Evolutionary conservation across 345 rosid genomes (phyloP).

Genomic region (Fremontodendron californicum): DNA sequence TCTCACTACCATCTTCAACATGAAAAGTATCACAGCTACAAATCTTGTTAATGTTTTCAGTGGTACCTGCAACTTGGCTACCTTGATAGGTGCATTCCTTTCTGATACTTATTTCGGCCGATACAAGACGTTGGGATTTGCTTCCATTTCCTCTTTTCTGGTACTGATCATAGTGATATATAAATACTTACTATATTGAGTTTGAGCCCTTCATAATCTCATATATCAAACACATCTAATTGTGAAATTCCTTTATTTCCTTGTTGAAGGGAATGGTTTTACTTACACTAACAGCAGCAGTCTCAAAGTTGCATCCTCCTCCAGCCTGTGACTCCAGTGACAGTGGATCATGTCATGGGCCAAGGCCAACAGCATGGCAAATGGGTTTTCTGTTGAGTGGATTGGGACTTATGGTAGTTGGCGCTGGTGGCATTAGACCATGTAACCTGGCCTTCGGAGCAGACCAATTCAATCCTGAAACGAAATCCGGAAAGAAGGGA

Average conservation of each 20-base stretch:
- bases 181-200: background rate
- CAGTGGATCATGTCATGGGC: constrained; percentile 16
- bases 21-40: constrained; percentile 63
- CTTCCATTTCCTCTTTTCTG: constrained; percentile 56
- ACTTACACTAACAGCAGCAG: constrained; percentile 37
- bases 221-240: background rate
- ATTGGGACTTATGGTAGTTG: constrained; percentile 34
- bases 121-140: constrained; percentile 55
- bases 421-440: constrained; percentile 50
- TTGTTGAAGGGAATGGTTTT: constrained; percentile 39
- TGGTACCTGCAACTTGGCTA: constrained; percentile 62
- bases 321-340: constrained; percentile 24
- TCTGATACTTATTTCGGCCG: constrained; percentile 74
- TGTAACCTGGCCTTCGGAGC: constrained; percentile 56
- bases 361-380: constrained; percentile 36
- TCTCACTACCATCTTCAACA: constrained; percentile 56
- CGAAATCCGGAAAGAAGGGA: constrained; percentile 40
- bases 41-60: constrained; percentile 48
- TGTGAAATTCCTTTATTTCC: background rate
- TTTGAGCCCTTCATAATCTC: background rate
- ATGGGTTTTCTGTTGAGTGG: constrained; percentile 29
- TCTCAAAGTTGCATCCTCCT: constrained; percentile 42
- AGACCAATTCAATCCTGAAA: constrained; percentile 50
- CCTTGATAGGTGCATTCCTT: constrained; percentile 60
- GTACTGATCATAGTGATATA: constrained; percentile 25